Conservation (phyloP, 139 green algal genomes). For the Volvox africanus region DNA sequence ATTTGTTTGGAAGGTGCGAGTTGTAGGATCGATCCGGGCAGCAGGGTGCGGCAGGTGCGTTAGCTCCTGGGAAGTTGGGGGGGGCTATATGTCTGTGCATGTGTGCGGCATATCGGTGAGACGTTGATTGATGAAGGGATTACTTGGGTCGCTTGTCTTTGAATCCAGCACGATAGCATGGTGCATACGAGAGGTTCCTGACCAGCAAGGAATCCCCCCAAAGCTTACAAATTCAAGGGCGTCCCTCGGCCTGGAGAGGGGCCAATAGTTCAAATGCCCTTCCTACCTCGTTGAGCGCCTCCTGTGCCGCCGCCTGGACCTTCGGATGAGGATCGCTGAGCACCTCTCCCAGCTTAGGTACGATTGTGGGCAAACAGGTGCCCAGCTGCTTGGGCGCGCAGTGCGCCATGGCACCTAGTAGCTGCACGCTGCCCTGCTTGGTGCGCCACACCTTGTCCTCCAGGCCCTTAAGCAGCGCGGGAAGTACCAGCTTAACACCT, state of each 20-base stretch:
- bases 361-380: constrained; percentile 91
- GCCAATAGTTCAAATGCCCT: neutral
- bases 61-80: neutral
- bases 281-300: constrained; percentile 85
- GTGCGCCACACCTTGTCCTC: constrained; percentile 94
- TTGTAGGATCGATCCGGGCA: too few relatives aligned
- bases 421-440: constrained; percentile 95
- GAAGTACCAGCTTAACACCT: constrained; percentile 97
- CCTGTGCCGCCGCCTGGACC: constrained; percentile 86
- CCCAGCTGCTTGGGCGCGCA: constrained; percentile 96
- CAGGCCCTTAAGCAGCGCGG: constrained; percentile 89
- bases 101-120: too few relatives aligned
- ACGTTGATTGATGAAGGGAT: too few relatives aligned
- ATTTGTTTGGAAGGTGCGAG: too few relatives aligned
- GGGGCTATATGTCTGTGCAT: too few relatives aligned
- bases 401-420: constrained; percentile 97
- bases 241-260: too few relatives aligned
- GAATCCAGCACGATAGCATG: too few relatives aligned
- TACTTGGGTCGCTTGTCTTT: too few relatives aligned
- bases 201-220: neutral
- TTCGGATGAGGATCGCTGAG: constrained; percentile 93
- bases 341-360: constrained; percentile 86
- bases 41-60: too few relatives aligned
- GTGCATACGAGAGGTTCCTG: too few relatives aligned
- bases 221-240: neutral